A percentile compares a stretch with the other conserved stretches of the same genome.
Conservation (phyloP, 2,329 filamentous ascomycete species). For the Pseudogymnoascus sp. region DNA sequence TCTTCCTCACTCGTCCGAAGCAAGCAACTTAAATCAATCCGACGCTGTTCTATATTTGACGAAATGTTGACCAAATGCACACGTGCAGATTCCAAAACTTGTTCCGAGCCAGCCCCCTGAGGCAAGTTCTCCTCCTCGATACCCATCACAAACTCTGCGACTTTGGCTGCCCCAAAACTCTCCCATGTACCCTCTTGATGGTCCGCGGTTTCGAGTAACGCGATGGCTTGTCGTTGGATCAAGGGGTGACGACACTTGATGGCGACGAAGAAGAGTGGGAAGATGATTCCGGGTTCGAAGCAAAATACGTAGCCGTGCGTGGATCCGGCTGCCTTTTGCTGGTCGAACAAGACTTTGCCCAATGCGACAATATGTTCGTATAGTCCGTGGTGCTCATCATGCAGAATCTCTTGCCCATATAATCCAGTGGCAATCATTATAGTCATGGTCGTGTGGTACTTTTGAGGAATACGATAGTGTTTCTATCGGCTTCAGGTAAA, state of each 20-base stretch:
- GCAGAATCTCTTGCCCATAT: constrained; percentile 10
- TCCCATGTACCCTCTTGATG: constrained; percentile 60
- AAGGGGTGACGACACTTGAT: constrained; percentile 50
- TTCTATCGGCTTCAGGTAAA: neutral
- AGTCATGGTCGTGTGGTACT: constrained; percentile 13
- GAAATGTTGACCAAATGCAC: neutral
- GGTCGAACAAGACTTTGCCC: constrained; percentile 1
- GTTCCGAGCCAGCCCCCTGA: neutral
- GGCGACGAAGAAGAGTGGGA: constrained; percentile 53
- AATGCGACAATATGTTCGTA: constrained; percentile 11
- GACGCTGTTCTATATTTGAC: neutral
- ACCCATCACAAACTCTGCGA: neutral
- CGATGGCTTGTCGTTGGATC: constrained; percentile 50
- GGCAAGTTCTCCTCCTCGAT: neutral
- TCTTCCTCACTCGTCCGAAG: neutral
- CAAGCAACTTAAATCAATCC: neutral
- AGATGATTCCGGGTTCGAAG: constrained; percentile 41
- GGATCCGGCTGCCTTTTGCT: neutral
- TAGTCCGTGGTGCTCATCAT: constrained; percentile 7
- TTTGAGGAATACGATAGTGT: constrained; percentile 6
- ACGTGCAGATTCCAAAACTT: neutral
- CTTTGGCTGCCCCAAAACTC: neutral
- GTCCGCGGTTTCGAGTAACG: constrained; percentile 47
- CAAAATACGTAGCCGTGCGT: neutral
- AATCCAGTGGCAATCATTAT: constrained; percentile 12